These are phyloP conservation scores for Geranium rotundifolium DNA, from an alignment of 345 rosid species.

Conservation along the genomic window DNA sequence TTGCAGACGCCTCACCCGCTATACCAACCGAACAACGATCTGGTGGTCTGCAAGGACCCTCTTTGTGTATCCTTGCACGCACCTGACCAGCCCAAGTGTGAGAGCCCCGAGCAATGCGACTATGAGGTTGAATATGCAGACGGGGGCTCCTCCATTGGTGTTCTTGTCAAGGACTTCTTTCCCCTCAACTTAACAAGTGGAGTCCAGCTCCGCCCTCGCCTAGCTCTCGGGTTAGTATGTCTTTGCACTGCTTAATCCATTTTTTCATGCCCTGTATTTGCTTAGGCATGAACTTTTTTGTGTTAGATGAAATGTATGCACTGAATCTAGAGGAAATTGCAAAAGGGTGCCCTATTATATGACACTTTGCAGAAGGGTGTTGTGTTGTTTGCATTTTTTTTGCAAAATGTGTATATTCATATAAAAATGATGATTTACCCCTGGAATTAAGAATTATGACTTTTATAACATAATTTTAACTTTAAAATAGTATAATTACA, in stretches of 20 bases:
- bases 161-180: conserved; percentile 67
- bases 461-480: no score
- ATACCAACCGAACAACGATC: conserved; percentile 58
- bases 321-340: no score
- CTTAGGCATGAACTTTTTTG: no score
- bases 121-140: conserved; percentile 89
- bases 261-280: neutral
- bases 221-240: conserved; percentile 57
- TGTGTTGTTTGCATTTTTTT: no score
- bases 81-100: conserved; percentile 38
- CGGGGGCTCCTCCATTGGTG: conserved; percentile 88
- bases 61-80: conserved; percentile 62
- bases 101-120: conserved; percentile 64
- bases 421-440: no score
- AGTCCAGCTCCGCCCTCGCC: conserved; percentile 39
- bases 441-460: no score
- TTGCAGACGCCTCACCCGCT: conserved; percentile 85
- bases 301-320: no score
- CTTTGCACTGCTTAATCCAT: conserved; percentile 1
- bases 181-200: conserved; percentile 53
- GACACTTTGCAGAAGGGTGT: no score
- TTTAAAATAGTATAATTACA: no score
- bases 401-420: no score
- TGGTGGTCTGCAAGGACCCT: conserved; percentile 61
- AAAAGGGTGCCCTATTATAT: no score